Percentiles rank a stretch among this genome's conserved stretches.
These are phyloP conservation scores for Haplosporangium sp. DNA, from an alignment of 371 early-diverging fungal species.

Conservation along the genomic window DNA sequence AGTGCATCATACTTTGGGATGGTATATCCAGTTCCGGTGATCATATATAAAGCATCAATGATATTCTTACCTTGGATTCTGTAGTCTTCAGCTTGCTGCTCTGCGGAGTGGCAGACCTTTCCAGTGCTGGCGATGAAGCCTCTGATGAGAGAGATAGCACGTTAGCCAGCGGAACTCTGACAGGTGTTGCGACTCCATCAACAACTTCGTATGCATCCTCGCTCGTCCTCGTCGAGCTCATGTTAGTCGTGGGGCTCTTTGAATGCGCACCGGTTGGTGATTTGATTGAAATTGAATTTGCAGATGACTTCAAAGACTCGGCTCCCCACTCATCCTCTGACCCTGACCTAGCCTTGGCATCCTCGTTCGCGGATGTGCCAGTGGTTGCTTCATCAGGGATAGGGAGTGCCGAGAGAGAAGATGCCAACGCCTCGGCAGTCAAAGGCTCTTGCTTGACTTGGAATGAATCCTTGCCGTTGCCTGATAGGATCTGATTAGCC, in stretches of 20 bases:
- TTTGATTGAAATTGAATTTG: slow-evolving; percentile 19
- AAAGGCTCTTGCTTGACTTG: slow-evolving; percentile 31
- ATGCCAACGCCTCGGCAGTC: slow-evolving; percentile 47
- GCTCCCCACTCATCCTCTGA: slow-evolving; percentile 45
- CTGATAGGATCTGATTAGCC: slow-evolving; percentile 16
- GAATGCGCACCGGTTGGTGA: slow-evolving; percentile 14
- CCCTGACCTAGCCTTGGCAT: slow-evolving; percentile 4
- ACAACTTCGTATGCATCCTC: slow-evolving; percentile 49
- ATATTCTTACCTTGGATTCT: slow-evolving; percentile 28
- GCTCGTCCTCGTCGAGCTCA: slow-evolving; percentile 48
- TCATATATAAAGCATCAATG: background rate
- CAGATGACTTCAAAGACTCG: slow-evolving; percentile 28
- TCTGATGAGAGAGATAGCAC: slow-evolving; percentile 29
- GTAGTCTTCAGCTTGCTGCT: slow-evolving; percentile 28
- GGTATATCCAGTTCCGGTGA: too few species aligned
- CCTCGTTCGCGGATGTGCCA: background rate
- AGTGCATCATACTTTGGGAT: background rate
- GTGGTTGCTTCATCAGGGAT: slow-evolving; percentile 16
- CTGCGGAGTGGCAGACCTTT: slow-evolving; percentile 11
- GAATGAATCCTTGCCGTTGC: background rate
- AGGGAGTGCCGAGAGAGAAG: slow-evolving; percentile 39
- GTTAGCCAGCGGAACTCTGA: slow-evolving; percentile 28
- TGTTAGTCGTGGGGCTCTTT: slow-evolving; percentile 38
- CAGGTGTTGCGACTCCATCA: slow-evolving; percentile 35
- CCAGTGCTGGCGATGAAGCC: slow-evolving; percentile 33